Evolutionary conservation across 352 stramenopile genomes (phyloP), one percentile per base, ranked within the genome.

Genomic region (Phytophthora capsici): DNA sequence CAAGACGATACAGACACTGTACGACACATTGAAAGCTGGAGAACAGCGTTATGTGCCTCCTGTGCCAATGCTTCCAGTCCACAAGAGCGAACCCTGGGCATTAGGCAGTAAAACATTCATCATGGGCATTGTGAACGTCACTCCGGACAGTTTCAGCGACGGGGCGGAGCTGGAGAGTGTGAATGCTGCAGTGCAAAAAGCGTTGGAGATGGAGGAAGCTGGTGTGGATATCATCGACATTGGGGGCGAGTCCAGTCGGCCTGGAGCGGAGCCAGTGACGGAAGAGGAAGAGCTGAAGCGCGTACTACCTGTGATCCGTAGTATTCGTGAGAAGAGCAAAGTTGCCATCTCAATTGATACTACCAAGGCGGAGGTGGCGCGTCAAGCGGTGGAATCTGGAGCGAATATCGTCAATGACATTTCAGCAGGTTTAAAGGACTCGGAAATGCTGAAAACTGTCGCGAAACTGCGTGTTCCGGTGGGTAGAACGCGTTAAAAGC

Each of bases 101-200:
- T 54, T 93, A 8, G 76, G 73, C 6, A 64, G 51, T n/a, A 92
- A 93, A 54, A 93, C 86, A 5, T 91, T 84, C 28, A 86, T 99
- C 45, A 99, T 99, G 97, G 97, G 97, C 26, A 99, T 99, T 69
- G 60, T 99, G 6, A 99, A 99, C 78, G 88, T 98, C n/a, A 99
- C 98, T 16, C 97, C 98, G 9, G 97, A 99, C 75, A 98, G 92
- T 70, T 99, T 99, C 65, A 99, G 94, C 77, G 84, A 89, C 36
- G 66, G 75, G 3, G 73, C 69, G 2, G 74, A 89, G 16, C 43
- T 88, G 9, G 43, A 61, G 16, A 85, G 70, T 2, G 65, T 66
- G 6, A 72, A 90, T 20, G 38, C 58, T 14, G 93, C 97, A 4
- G 81, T 98, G 8, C 49, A 86, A 9, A 88, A 89, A 19, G 95